These are phyloP conservation scores for Gymnopus androsaceus DNA, from an alignment of 1,284 basidiomycete species.

Conservation along the genomic window DNA sequence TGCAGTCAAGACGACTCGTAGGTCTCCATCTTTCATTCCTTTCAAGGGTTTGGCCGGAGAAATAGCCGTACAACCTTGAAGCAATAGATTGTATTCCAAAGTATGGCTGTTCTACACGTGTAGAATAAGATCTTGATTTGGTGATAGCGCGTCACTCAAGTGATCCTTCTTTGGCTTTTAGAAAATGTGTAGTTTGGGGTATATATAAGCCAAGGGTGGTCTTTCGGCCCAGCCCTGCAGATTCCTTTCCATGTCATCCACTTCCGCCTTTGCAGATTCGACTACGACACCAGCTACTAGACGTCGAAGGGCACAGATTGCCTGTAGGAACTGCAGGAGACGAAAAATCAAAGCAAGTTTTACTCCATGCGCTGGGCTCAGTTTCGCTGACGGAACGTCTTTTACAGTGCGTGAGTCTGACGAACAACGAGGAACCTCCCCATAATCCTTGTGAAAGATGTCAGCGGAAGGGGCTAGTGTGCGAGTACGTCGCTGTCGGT, in stretches of 20 bases:
- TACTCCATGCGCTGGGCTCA: background rate
- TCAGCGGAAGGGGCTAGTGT: conserved; percentile 23
- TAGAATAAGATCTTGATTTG: conserved; percentile 12
- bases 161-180: conserved; percentile 4
- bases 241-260: conserved; percentile 11
- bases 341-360: conserved; percentile 52
- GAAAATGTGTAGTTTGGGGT: conserved; percentile 5
- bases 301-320: conserved; percentile 48
- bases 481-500: conserved; percentile 27
- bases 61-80: too few relatives aligned
- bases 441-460: conserved; percentile 27
- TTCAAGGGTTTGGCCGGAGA: conserved; percentile 1
- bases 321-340: conserved; percentile 52
- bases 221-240: background rate
- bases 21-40: conserved; percentile 4
- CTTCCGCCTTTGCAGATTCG: background rate
- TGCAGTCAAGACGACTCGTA: conserved; percentile 10
- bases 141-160: conserved; percentile 11
- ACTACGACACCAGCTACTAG: conserved; percentile 20
- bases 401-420: conserved; percentile 33
- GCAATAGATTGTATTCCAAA: too few relatives aligned
- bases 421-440: conserved; percentile 17
- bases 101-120: conserved; percentile 18
- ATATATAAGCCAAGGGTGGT: conserved; percentile 5
- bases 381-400: conserved; percentile 9